Base-by-base conservation (phyloP, 1,139 yeast genomes). In the Candida sanyaensis region DNA sequence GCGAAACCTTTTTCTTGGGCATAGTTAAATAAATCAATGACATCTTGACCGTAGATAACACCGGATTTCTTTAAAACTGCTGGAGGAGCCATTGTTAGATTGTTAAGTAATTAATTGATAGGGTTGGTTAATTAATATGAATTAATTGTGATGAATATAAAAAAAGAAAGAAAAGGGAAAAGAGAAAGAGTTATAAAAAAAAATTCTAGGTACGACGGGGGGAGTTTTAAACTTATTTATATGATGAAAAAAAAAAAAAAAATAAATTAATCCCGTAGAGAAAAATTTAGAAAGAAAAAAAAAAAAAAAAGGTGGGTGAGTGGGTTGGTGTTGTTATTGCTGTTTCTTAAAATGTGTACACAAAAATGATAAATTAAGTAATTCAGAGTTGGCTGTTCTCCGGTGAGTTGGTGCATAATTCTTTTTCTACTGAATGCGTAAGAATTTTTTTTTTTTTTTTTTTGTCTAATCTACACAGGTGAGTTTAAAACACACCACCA, bases 11-110 rank as follows among this genome's bases (percentile, higher is more conserved):
- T 81, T 65, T 83, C 84, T 77, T 89, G 97, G 55, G 97, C 97
- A 76, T 92, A 90, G 74, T 87, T 86, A 77, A 92, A 93, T 69
- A 93, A 84, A 62, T 84, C 83, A 68, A 87, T 86, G 66, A 95
- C 99, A 68, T 93, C 99, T 66, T 92, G 97, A 68, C 99, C 99
- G 78, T 88, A 95, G 75, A 93, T 90, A 76, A 93, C 99, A 82
- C 99, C 99, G 70, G 93, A 68, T 79, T 93, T 91, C 68, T 82
- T 77, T 67, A 92, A 82, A 71, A 91, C 90, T 66, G 84, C 89
- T 55, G 67, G 64, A 55, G 67, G 72, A 55, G 77, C 68, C 80
- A 75, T 73, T 47, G 46, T 44, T 17, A 13, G 32, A 28, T 37
- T 10, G 28, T 5, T 40, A 32, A 32, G 43, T 24, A 26, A 30